Evolutionary conservation across 23 red algal species (phyloP), one percentile per base, ranked within the genome.

Genomic region (Gracilariopsis chorda): DNA sequence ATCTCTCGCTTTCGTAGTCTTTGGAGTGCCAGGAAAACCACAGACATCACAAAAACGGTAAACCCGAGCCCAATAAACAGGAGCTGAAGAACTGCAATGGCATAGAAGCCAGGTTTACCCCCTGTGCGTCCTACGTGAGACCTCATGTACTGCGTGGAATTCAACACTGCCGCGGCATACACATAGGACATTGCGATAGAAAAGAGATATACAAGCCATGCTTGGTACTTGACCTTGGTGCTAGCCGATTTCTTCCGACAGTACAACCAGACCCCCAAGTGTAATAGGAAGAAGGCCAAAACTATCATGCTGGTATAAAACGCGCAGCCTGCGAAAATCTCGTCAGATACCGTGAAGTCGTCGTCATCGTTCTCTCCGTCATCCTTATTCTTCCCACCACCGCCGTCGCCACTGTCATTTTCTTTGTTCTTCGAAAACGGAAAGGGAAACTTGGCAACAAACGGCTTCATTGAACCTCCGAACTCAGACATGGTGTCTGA

Each of bases 121-220:
- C 57, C 77, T 34, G 80, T 81, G 35, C 20, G 28, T 48, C 61
- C 58, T 19, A 79, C 20, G 48, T 94, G 80, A 49, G 82, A 85
- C 37, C 80, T 56, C 24, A 94, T 42, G 51, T 94, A 94, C 62
- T 94, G 91, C 37, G 83, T 45, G 23, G 80, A 55, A 57, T 74
- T 86, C 12, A 94, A 69, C 29, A 94, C 82, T 24, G 81, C 63
- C 2, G 79, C 68, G 6, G 60, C 33, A 55, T 77, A 87, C 28
- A 94, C 55, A 57, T 94, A 82, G 60, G 80, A 78, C 80, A 94
- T 85, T 4, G 57, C 81, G 27, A 94, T 69, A 1, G 91, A 85
- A n/a, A 85, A 86, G 17, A 94, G 7, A 42, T 94, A 94, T 59
- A 94, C 45, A 65, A 94, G 83, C 91, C 91, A 94, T 19, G 80